Base-by-base conservation (phyloP, 805 yeast species). In the Schwanniomyces occidentalis region DNA sequence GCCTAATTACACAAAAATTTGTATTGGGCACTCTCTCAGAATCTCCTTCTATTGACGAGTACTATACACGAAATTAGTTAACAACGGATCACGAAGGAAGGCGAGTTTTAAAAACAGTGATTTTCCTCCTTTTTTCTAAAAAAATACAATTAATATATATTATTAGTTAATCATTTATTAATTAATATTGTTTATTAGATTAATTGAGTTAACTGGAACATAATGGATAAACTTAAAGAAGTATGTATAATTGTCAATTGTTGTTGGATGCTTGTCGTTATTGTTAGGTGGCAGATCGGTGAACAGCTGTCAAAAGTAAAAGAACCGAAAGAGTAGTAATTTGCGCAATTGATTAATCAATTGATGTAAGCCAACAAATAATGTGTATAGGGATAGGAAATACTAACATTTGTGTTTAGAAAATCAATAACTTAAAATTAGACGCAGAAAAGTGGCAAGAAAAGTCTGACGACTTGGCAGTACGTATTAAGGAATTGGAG, bases 391-490 rank as follows among this genome's bases (percentile, higher is more conserved):
- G 16, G 30, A 3, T 15, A 30, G n/a, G 22, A 16, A 23, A 10
- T 17, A 27, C 29, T 34, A 18, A 14, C 31, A 24, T n/a, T 8
- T 14, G n/a, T 9, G 10, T 23, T 9, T 46, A 86, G 95, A 89
- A 88, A 78, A 73, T 89, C 71, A 82, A 73, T 75, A 81, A 81
- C 68, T 80, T 93, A 65, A 90, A 91, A 71, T 74, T 86, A 55
- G 98, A 93, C 62, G 91, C 96, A 49, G 99, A 93, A 73, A 74
- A 83, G 54, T 95, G 99, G 88, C 96, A 91, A 73, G 96, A 88
- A 64, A 87, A 89, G 74, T 82, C 93, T 42, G 99, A 93, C 58
- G 96, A 86, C 54, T 77, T 85, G 54, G 68, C 80, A 42, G 80
- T 75, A 45, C 82, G 81, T 63, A 80, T 85, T 70, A 93, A 90